These are phyloP conservation scores for Piromyces sp. DNA, from an alignment of 192 early-diverging fungal genomes.

Conservation along the genomic window DNA sequence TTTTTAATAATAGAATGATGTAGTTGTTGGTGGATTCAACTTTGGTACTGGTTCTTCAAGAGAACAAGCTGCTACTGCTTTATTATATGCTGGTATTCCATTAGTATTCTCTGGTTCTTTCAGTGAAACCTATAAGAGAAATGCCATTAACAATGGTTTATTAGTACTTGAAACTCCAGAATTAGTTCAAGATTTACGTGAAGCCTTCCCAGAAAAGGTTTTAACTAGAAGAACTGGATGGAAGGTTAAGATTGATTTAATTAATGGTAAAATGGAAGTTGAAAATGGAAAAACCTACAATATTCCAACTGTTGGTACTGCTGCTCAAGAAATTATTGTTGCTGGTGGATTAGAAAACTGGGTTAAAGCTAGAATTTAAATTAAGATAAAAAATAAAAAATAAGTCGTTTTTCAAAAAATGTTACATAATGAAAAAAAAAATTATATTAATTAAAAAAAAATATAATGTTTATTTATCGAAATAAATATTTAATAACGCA, in stretches of 20 bases:
- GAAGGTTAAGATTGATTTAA: slow-evolving; percentile 48
- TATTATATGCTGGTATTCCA: slow-evolving; percentile 68
- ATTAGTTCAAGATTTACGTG: slow-evolving; percentile 56
- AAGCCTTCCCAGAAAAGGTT: slow-evolving; percentile 9
- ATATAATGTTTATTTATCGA: no score
- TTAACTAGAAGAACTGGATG: slow-evolving; percentile 65
- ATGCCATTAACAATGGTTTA: slow-evolving; percentile 95
- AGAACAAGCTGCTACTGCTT: slow-evolving; percentile 92
- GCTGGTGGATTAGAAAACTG: slow-evolving; percentile 87
- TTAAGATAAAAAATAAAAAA: no score
- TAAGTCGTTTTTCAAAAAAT: no score
- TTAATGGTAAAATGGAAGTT: slow-evolving; percentile 40
- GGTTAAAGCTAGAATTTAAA: slow-evolving; percentile 38
- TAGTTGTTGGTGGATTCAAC: slow-evolving; percentile 84
- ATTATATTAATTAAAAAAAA: no score
- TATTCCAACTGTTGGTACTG: slow-evolving; percentile 59
- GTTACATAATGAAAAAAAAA: no score
- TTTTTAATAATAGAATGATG: slow-evolving; percentile 32
- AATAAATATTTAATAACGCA: no score
- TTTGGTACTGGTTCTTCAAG: slow-evolving; percentile 95
- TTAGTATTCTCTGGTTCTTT: slow-evolving; percentile 81
- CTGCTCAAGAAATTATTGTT: slow-evolving; percentile 93
- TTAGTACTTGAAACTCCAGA: slow-evolving; percentile 72
- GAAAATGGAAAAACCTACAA: slow-evolving; percentile 11
- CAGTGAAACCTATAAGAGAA: slow-evolving; percentile 97